These are phyloP conservation scores for Fraxinus baroniana DNA, from an alignment of 305 asterid species.

Conservation along the genomic window DNA sequence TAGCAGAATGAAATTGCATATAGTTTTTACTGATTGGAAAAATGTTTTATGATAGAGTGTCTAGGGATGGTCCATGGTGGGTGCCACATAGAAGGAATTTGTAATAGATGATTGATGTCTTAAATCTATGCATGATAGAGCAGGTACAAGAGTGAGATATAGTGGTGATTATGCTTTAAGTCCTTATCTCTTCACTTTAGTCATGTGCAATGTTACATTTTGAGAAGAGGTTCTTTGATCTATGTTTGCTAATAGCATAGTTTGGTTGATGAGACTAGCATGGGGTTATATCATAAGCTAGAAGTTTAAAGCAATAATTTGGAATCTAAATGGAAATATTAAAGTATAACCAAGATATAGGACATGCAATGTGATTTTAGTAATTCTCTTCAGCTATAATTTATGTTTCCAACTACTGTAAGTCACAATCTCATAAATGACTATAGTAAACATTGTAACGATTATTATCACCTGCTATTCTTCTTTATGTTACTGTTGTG, in stretches of 20 bases:
- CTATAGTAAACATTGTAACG: not conserved
- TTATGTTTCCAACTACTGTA: not conserved
- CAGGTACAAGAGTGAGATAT: not conserved
- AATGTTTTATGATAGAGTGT: not conserved
- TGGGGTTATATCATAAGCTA: not conserved
- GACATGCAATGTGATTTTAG: not conserved
- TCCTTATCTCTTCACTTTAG: not conserved
- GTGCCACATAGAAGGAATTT: not conserved
- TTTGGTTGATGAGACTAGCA: not conserved
- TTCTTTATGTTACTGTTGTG: slow-evolving; percentile 30
- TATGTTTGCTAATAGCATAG: not conserved
- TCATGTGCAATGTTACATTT: not conserved
- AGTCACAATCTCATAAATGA: not conserved
- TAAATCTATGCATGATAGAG: not conserved
- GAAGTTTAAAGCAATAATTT: not conserved
- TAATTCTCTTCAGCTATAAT: not conserved
- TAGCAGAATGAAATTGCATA: not conserved
- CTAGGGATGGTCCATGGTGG: not conserved
- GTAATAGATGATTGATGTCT: not conserved
- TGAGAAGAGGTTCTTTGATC: not conserved
- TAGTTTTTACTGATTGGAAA: not conserved
- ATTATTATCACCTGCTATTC: not conserved
- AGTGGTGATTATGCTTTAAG: not conserved
- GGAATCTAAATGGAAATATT: not conserved
- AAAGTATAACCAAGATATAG: not conserved